Evolutionary conservation across 2,329 filamentous ascomycete species (phyloP), one percentile per base, ranked within the genome.

Genomic region (Daldinia sp.): DNA sequence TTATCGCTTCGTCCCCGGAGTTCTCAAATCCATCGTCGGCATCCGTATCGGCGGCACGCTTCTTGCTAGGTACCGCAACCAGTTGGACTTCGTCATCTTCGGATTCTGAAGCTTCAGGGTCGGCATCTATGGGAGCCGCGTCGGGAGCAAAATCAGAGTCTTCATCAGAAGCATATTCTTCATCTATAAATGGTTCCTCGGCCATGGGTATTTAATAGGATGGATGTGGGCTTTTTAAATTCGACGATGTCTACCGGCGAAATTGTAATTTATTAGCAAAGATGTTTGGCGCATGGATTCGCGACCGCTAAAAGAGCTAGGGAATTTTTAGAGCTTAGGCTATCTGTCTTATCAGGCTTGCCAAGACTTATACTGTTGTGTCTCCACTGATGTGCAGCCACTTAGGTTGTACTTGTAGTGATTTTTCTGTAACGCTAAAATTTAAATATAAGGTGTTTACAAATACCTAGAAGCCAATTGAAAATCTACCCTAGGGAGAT

Each of bases 101-200:
- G 6, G 85, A 85, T 63, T 86, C 88, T 4, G 86, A 87, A 10
- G 81, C 82, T 4, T 85, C 83, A 0, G 83, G 84, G 13, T 79
- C 82, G 15, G 81, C 84, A 35, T 82, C 83, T n/a, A 79, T 78
- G 41, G 80, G 74, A 30, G 76, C 84, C 18, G 83, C 82, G 51
- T 88, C 89, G n/a, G 87, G 88, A 26, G 89, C 86, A 69, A 93
- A 93, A 76, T 93, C 90, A 9, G 90, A 92, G 76, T 93, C 91
- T 72, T 93, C 89, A 3, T 90, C 90, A 1, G 90, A 92, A 15
- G 85, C 87, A 74, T 93, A 93, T 35, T 88, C 84, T 18, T 85
- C 84, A 58, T 84, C 81, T 55, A 77, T 75, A 62, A 78, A 71
- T 20, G 79, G 77, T 54, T 84, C 82, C 54, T 79, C 74, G 12